Evolutionary conservation across 805 yeast genomes (phyloP), one percentile per base, ranked within the genome.

Genomic region (Tetrapisispora taiwanensis): DNA sequence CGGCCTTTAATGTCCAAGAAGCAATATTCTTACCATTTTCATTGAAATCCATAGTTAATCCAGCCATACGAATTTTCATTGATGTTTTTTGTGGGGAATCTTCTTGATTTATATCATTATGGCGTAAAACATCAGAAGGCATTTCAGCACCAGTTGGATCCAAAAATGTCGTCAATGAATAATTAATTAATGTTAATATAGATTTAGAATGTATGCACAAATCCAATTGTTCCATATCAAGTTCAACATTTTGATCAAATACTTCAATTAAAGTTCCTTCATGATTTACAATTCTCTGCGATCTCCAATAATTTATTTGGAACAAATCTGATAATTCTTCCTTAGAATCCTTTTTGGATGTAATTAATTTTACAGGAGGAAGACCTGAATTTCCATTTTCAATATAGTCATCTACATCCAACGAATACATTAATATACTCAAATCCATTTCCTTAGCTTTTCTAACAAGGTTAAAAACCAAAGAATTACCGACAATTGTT

Each of bases 1-100:
- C 96, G 10, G 83, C 75, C 36, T 86, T 79, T 45, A 92, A 68
- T 38, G 76, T 73, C 48, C 89, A 58, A 0, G 95, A 86, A 0
- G 95, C 95, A 36, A 92, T 62, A 52, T 83, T 81, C 48, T 78
- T 75, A 4, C 89, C 81, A 46, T 87, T 95, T 56, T 90, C 97
- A 55, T 85, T 84, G 41, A 92, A 66, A 4, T 85, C 77, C 40
- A 86, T 59, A 8, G 80, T 76, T 13, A 90, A 75, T 55, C 95
- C 80, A 37, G 79, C 85, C 55, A 92, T 66, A 39, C 74, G 73
- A 27, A 90, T 69, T 28, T 73, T 70, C 27, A 89, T 81, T 43
- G 78, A 76, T 30, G 88, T 81, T 53, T 79, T 83, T 52, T 82
- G 85, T 0, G 94, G 92, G 0, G 88, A 73, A 14, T 72, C 70